Evolutionary conservation across 768 basidiomycete genomes (phyloP).

Genomic region (Xerocomus brunneocitrinus): DNA sequence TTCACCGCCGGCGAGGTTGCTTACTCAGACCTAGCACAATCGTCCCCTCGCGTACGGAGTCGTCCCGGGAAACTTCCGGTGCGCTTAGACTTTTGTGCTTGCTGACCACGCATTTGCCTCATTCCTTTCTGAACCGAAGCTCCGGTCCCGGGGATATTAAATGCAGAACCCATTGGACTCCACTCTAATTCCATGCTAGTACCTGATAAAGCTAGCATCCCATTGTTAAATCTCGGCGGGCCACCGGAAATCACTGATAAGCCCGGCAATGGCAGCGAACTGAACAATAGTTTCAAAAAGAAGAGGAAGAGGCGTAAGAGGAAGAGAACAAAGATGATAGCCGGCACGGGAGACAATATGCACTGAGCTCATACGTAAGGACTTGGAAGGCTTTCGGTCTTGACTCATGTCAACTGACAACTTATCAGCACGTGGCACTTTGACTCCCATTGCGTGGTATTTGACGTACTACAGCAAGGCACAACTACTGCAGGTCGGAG

Average conservation of each 20-base stretch:
- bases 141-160: slow-evolving; percentile 11
- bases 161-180: slow-evolving; percentile 2
- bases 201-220: slow-evolving; percentile 25
- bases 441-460: neutral
- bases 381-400: neutral
- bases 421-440: slow-evolving; percentile 4
- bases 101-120: slow-evolving; percentile 10
- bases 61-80: slow-evolving; percentile 15
- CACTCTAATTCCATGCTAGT: slow-evolving; percentile 1
- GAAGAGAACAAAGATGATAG: slow-evolving; percentile 40
- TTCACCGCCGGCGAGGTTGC: slow-evolving; percentile 2
- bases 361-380: slow-evolving; percentile 17
- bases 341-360: slow-evolving; percentile 16
- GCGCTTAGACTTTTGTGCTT: slow-evolving; percentile 8
- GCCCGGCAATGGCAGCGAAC: slow-evolving; percentile 12
- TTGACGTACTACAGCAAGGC: neutral
- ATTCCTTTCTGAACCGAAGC: slow-evolving; percentile 10
- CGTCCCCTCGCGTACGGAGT: neutral
- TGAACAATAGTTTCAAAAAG: slow-evolving; percentile 41
- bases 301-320: slow-evolving; percentile 51
- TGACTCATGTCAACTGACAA: neutral
- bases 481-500: neutral
- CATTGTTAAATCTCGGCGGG: slow-evolving; percentile 54
- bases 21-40: slow-evolving; percentile 6
- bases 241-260: slow-evolving; percentile 32